Evolutionary conservation across 768 basidiomycete genomes (phyloP).

Genomic region (Trametes cinnabarina): DNA sequence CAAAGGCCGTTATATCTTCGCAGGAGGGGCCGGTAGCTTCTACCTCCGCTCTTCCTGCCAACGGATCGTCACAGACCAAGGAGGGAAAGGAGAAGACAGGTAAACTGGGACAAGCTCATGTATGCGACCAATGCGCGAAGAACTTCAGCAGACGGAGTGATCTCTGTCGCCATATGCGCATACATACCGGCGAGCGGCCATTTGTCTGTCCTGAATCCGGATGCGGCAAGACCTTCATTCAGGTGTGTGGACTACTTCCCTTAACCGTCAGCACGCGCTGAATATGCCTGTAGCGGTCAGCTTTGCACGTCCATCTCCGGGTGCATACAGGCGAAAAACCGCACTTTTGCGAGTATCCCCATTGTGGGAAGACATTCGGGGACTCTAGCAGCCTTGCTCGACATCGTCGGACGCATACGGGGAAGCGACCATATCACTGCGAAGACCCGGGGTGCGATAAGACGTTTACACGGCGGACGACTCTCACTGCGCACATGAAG

Average conservation of each 20-base stretch:
- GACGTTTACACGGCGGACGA: slow-evolving; percentile 84
- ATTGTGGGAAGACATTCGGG: slow-evolving; percentile 83
- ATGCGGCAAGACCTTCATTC: slow-evolving; percentile 90
- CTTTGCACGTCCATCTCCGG: slow-evolving; percentile 82
- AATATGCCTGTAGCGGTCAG: slow-evolving; percentile 62
- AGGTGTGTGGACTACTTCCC: too few species aligned
- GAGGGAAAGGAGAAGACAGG: slow-evolving; percentile 26
- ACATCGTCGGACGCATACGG: slow-evolving; percentile 86
- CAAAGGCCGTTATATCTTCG: neutral
- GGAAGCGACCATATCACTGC: slow-evolving; percentile 84
- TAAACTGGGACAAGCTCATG: slow-evolving; percentile 47
- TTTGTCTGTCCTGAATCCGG: slow-evolving; percentile 69
- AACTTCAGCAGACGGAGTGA: slow-evolving; percentile 83
- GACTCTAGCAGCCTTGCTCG: slow-evolving; percentile 91
- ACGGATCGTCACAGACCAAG: slow-evolving; percentile 13
- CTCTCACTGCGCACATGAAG: slow-evolving; percentile 83
- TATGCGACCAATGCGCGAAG: slow-evolving; percentile 76
- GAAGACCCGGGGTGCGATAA: slow-evolving; percentile 81
- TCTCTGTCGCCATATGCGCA: slow-evolving; percentile 79
- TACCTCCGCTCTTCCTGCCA: slow-evolving; percentile 8
- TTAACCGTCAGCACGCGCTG: too few species aligned
- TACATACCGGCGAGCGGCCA: slow-evolving; percentile 88
- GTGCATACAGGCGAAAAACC: slow-evolving; percentile 95
- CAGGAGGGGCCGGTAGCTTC: slow-evolving; percentile 23
- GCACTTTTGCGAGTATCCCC: slow-evolving; percentile 86